A percentile compares a stretch with the other conserved stretches of the same genome.
These are phyloP conservation scores for Amanita exitialis DNA, from an alignment of 768 basidiomycete species.

Conservation along the genomic window DNA sequence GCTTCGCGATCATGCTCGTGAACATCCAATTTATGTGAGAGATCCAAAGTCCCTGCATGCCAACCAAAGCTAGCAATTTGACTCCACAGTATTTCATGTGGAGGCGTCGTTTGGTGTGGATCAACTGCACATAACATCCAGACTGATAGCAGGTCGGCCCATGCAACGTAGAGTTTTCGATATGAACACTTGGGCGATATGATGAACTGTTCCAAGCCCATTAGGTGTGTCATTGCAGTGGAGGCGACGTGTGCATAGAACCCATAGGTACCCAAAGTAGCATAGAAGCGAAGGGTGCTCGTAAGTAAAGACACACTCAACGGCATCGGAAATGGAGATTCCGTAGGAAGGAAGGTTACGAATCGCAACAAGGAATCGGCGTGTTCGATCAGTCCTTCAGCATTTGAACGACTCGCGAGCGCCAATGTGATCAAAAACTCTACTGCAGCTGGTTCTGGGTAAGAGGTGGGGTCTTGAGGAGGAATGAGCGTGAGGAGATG, in stretches of 20 bases:
- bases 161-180: slow-evolving; percentile 31
- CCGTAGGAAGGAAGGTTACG: slow-evolving; percentile 42
- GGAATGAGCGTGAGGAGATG: slow-evolving; percentile 49
- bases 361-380: slow-evolving; percentile 69
- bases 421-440: slow-evolving; percentile 48
- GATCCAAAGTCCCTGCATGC: slow-evolving; percentile 43
- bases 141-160: slow-evolving; percentile 47
- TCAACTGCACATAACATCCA: slow-evolving; percentile 87
- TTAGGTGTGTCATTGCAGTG: slow-evolving; percentile 49
- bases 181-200: slow-evolving; percentile 27
- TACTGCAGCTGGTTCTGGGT: slow-evolving; percentile 41
- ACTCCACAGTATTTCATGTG: slow-evolving; percentile 86
- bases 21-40: slow-evolving; percentile 23
- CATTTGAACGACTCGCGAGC: slow-evolving; percentile 58
- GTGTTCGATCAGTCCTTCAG: slow-evolving; percentile 40
- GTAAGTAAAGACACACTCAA: slow-evolving; percentile 41
- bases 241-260: slow-evolving; percentile 62
- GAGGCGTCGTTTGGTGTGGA: slow-evolving; percentile 80
- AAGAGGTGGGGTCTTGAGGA: slow-evolving; percentile 23
- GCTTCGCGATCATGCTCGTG: slow-evolving; percentile 22
- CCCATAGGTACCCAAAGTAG: slow-evolving; percentile 66
- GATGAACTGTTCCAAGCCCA: slow-evolving; percentile 37
- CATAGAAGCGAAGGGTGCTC: slow-evolving; percentile 54
- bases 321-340: slow-evolving; percentile 28
- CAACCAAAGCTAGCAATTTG: slow-evolving; percentile 76